Base-by-base conservation (phyloP, 306 rosid genomes). In the Hippophae gyantsensis region DNA sequence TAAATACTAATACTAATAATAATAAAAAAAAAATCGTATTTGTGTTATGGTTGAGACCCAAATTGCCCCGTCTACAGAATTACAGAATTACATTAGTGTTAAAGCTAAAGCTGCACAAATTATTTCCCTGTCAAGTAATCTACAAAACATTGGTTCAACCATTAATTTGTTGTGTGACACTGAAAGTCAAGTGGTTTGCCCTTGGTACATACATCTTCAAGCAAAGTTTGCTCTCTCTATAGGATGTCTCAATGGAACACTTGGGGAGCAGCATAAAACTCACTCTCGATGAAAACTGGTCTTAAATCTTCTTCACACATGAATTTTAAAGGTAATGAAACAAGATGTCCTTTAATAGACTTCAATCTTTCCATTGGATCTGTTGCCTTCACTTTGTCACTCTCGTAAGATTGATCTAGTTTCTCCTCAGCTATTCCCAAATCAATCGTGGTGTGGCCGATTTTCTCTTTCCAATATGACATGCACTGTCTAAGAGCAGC, bases 211-310 rank as follows among this genome's bases (percentile, higher is more conserved):
- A 13, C 7, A 27, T 56, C 6, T 42, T 27, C 27, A 27, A 51
- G 27, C 6, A n/a, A 63, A 25, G 26, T 48, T 38, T 7, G 8
- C n/a, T 65, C 7, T 10, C 51, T 54, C 18, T 9, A 1, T 18
- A 18, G 23, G 23, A 47, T 43, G 9, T 23, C 10, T 46, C 44
- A 78, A 63, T 40, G 79, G 49, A 70, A 79, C 42, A 79, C 84
- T 64, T 79, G 77, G 57, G 80, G 72, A 50, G 80, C 62, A 40
- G 79, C 73, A 68, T 79, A 79, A 55, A 79, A 79, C 57, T 79
- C 75, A 57, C 72, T 74, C 67, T 79, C 80, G 47, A 58, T 79
- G 69, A 79, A 79, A 3, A 58, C 55, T 27, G 84, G 84, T 32
- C 84, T 74, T 45, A 79, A 60, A 67, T 78, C 80, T 67, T 78